Percentiles rank a stretch among this genome's conserved stretches.
These are phyloP conservation scores for Oryza punctata DNA, from an alignment of 176 grass and related monocot genomes.

Conservation along the genomic window DNA sequence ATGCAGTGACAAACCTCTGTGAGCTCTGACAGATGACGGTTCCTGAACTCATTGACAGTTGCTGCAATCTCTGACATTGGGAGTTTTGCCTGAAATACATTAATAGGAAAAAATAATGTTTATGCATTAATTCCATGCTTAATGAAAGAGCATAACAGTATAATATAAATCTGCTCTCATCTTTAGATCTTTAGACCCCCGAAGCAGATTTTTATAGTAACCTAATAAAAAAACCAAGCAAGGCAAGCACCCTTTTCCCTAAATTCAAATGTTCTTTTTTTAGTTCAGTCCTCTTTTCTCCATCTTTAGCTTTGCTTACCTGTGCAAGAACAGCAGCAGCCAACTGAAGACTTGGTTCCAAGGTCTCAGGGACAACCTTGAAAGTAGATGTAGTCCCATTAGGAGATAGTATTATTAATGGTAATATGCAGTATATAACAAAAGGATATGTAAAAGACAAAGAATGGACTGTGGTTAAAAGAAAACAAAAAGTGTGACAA, in stretches of 20 bases:
- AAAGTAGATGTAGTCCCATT: constrained; percentile 30
- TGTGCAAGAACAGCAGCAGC: constrained; percentile 98
- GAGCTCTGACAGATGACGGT: constrained; percentile 91
- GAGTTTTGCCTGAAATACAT: constrained; percentile 70
- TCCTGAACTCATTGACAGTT: constrained; percentile 90
- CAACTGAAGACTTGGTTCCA: constrained; percentile 98
- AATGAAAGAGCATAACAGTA: constrained; percentile 6
- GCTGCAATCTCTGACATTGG: constrained; percentile 94
- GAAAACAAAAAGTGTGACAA: too few relatives aligned
- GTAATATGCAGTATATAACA: constrained; percentile 24
- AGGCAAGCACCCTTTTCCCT: too few relatives aligned
- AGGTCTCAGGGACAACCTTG: constrained; percentile 96
- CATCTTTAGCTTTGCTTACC: constrained; percentile 49
- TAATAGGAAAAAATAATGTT: constrained; percentile 9
- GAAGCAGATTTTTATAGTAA: too few relatives aligned
- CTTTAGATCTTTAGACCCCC: too few relatives aligned
- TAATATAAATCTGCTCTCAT: too few relatives aligned
- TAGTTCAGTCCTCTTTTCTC: too few relatives aligned
- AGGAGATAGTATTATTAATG: neutral
- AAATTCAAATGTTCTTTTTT: too few relatives aligned
- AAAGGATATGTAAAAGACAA: constrained; percentile 17
- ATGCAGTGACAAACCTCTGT: constrained; percentile 65
- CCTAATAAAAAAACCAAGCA: too few relatives aligned
- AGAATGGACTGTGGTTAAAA: too few relatives aligned
- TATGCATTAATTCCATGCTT: constrained; percentile 22